These are phyloP conservation scores for Boletus rex-veris DNA, from an alignment of 768 basidiomycete species.

Conservation along the genomic window DNA sequence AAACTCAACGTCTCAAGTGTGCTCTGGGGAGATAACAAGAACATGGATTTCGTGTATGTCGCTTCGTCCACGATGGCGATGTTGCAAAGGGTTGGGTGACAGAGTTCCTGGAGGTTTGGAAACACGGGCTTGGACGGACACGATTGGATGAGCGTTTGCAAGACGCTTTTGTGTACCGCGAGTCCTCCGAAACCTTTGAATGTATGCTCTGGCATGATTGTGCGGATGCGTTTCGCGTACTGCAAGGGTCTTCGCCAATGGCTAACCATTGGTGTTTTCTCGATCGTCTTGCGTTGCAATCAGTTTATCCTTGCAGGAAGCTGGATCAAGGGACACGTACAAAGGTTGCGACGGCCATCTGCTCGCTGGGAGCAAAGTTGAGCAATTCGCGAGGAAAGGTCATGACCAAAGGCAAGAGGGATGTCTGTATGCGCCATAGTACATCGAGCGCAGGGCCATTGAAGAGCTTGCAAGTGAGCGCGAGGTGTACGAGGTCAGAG, in stretches of 20 bases:
- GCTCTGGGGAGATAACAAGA: slow-evolving; percentile 4
- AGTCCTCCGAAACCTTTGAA: slow-evolving; percentile 10
- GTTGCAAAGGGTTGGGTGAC: slow-evolving; percentile 14
- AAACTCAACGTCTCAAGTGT: slow-evolving; percentile 11
- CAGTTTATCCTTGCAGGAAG: background rate
- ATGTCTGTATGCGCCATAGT: slow-evolving; percentile 20
- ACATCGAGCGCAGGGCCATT: slow-evolving; percentile 19
- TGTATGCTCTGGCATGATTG: slow-evolving; percentile 6
- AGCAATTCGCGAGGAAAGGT: slow-evolving; percentile 18
- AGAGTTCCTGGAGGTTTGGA: slow-evolving; percentile 24
- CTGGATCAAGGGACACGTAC: slow-evolving; percentile 2
- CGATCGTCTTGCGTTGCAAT: slow-evolving; percentile 7
- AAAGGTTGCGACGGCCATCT: slow-evolving; percentile 15
- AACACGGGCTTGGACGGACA: slow-evolving; percentile 20
- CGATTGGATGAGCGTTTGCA: slow-evolving; percentile 17
- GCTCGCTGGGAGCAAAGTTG: slow-evolving; percentile 11
- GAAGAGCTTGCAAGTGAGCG: slow-evolving; percentile 17
- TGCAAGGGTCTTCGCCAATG: slow-evolving; percentile 20
- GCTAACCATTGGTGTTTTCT: slow-evolving; percentile 5
- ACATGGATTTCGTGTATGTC: slow-evolving; percentile 12
- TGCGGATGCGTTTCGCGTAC: slow-evolving; percentile 19
- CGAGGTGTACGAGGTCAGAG: slow-evolving; percentile 13
- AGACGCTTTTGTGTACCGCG: slow-evolving; percentile 13
- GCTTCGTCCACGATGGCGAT: slow-evolving; percentile 11
- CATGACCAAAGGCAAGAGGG: slow-evolving; percentile 14